Evolutionary conservation across 345 rosid species (phyloP).

Genomic region (Crucihimalaya himalaica): DNA sequence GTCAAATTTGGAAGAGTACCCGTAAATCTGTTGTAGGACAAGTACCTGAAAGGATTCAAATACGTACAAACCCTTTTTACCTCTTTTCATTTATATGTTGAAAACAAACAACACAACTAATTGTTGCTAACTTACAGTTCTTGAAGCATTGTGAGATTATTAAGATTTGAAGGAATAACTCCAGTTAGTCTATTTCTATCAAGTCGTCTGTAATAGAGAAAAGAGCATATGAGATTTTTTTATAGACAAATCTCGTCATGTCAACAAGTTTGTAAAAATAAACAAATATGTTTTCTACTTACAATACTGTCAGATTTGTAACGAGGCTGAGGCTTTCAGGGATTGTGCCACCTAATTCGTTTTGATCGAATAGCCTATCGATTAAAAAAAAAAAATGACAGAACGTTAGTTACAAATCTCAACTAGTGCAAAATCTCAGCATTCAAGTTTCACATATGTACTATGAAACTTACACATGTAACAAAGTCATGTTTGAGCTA

Average conservation of each 20-base stretch:
- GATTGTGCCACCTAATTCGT: neutral
- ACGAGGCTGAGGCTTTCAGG: neutral
- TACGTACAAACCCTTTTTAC: neutral
- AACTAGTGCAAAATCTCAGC: neutral
- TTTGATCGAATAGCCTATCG: neutral
- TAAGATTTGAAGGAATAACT: conserved; percentile 55
- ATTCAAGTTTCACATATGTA: neutral
- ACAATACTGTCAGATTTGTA: neutral
- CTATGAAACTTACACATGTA: conserved; percentile 16
- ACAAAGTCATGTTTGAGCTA: neutral
- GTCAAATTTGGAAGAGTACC: conserved; percentile 69
- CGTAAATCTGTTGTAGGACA: conserved; percentile 63
- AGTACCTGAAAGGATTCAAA: conserved; percentile 49
- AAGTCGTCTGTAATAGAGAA: conserved; percentile 61
- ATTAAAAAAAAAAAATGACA: neutral
- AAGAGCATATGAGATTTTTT: neutral
- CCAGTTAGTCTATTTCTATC: conserved; percentile 63
- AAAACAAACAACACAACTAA: neutral
- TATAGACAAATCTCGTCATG: neutral
- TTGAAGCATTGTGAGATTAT: conserved; percentile 48
- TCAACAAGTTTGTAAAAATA: neutral
- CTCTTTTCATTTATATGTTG: neutral
- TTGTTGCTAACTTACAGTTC: conserved; percentile 62
- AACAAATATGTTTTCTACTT: neutral
- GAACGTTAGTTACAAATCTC: neutral